Conservation (phyloP, 2,329 filamentous ascomycete species). For the Fusarium solani-melongenae region DNA sequence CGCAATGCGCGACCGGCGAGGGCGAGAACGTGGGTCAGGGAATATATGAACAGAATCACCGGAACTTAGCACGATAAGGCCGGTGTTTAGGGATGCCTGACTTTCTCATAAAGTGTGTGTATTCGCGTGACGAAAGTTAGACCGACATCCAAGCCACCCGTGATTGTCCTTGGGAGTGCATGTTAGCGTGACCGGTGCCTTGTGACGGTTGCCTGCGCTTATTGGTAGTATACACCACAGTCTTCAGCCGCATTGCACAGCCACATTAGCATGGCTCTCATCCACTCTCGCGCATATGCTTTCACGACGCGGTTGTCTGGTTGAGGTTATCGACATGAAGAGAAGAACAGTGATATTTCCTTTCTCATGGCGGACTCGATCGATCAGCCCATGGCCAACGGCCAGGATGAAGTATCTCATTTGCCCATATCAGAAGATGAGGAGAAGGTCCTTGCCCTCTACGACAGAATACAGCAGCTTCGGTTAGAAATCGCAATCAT, state of each 20-base stretch:
- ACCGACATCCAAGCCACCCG: conserved; percentile 16
- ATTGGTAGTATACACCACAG: conserved; percentile 36
- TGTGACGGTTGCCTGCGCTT: conserved; percentile 41
- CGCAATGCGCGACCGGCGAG: conserved; percentile 40
- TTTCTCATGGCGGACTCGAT: conserved; percentile 43
- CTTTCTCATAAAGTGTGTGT: conserved; percentile 12
- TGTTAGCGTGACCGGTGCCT: conserved; percentile 48
- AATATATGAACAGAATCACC: conserved; percentile 25
- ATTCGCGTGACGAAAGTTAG: conserved; percentile 44
- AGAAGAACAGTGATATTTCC: neutral
- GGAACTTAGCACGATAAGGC: conserved; percentile 17
- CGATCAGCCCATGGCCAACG: conserved; percentile 43
- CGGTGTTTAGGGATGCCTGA: conserved; percentile 22
- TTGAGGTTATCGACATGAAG: neutral
- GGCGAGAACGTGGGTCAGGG: conserved; percentile 17
- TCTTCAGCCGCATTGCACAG: conserved; percentile 26
- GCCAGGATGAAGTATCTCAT: conserved; percentile 49
- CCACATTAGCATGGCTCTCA: conserved; percentile 15
- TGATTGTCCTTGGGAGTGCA: conserved; percentile 36
- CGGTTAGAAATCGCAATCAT: conserved; percentile 78
- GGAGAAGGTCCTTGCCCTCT: conserved; percentile 72
- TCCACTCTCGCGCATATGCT: neutral
- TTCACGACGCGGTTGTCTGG: conserved; percentile 9
- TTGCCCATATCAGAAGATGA: conserved; percentile 75
- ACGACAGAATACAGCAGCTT: conserved; percentile 77